These are phyloP conservation scores for Pythium inflatum DNA, from an alignment of 352 stramenopile species.

Conservation along the genomic window DNA sequence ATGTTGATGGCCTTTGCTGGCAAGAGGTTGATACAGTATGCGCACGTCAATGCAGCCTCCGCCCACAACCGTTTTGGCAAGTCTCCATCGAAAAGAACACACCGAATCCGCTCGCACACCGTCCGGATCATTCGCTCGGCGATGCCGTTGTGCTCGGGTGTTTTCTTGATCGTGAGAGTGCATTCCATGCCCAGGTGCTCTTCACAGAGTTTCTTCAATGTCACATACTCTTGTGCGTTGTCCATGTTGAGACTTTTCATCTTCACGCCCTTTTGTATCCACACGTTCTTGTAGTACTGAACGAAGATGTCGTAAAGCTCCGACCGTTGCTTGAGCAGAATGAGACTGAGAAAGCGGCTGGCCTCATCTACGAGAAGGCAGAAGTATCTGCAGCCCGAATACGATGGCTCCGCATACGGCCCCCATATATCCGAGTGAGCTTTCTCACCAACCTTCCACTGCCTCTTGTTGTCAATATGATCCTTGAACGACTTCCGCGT, in stretches of 20 bases:
- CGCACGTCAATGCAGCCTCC: conserved; percentile 21
- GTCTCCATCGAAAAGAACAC: background rate
- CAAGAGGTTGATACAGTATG: conserved; percentile 26
- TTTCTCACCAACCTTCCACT: conserved; percentile 18
- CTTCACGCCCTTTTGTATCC: conserved; percentile 20
- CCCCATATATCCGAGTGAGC: conserved; percentile 29
- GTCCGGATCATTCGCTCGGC: conserved; percentile 6
- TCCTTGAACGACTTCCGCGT: conserved; percentile 9
- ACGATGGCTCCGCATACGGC: conserved; percentile 24
- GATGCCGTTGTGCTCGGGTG: conserved; percentile 30
- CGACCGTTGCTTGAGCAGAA: conserved; percentile 17
- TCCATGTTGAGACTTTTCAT: conserved; percentile 29
- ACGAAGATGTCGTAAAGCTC: conserved; percentile 26
- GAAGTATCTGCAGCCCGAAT: conserved; percentile 24
- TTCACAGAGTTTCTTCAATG: conserved; percentile 5
- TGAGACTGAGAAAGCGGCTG: conserved; percentile 23
- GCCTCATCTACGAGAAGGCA: conserved; percentile 29
- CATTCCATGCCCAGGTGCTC: conserved; percentile 24
- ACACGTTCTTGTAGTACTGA: conserved; percentile 17
- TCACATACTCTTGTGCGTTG: conserved; percentile 16
- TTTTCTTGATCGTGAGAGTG: conserved; percentile 22
- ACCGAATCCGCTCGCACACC: conserved; percentile 2
- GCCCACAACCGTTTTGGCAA: conserved; percentile 29
- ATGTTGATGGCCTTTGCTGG: conserved; percentile 13
- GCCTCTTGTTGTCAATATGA: background rate